Evolutionary conservation across 139 green algal genomes (phyloP), one percentile per base, ranked within the genome.

Genomic region (Auxenochlorella pyrenoidosa): DNA sequence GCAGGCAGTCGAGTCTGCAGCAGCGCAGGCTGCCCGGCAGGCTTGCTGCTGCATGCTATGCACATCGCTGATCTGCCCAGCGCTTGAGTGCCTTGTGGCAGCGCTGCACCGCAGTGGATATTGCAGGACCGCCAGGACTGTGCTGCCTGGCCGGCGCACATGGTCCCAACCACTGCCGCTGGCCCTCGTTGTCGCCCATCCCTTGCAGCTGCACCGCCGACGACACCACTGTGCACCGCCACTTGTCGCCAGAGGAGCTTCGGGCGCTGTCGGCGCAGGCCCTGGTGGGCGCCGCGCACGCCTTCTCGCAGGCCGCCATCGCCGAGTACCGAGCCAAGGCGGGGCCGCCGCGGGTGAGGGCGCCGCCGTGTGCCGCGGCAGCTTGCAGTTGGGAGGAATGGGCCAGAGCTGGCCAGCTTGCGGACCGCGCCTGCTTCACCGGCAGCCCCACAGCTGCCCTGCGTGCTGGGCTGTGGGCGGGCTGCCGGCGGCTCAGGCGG

Each of bases 241-340:
- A 85, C 80, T 63, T 85, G 36, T 43, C 13, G 40, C 80, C 80
- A 1, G 86, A 91, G 32, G 86, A 91, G 66, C 86, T 91, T 43
- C 51, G 66, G 13, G 83, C 86, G 26, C 66, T 92, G 51, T 87
- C 87, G 30, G 82, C 87, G 1, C 86, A 88, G 16, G 87, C 89
- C 15, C 54, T 86, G 65, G 66, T 83, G 19, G 54, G 65, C 44
- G 41, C 89, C 1, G 89, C 89, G 0, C 80, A 85, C 80, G 44
- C 80, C 80, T 85, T 85, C 80, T 85, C 80, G 26, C 63, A 76
- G 80, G 59, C 80, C 2, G 60, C 80, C 30, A 60, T 43, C 12
- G 63, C 60, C 16, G 80, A 85, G 13, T 85, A 85, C 80, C 59
- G 80, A 28, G 21, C 32, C 4, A 75, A 75, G 15, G 30, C 19